Conservation (phyloP, 257 asterid species). For the Capsicum rhomboideum region DNA sequence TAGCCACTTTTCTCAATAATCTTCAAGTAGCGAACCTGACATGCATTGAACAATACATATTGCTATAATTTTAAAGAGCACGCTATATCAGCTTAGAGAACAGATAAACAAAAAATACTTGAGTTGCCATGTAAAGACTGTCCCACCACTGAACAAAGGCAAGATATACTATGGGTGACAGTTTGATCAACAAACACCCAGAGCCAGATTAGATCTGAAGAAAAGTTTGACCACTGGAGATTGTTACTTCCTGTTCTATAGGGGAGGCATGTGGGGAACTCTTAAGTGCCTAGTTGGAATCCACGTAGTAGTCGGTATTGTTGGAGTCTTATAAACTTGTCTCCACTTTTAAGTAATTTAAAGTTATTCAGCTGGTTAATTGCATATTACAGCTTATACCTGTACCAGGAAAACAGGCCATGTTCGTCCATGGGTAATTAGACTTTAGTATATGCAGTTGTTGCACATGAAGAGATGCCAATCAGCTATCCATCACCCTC, state of each 20-base stretch:
- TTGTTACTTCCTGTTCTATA: background rate
- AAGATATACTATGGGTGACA: background rate
- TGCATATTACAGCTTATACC: background rate
- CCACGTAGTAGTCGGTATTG: background rate
- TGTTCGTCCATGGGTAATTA: background rate
- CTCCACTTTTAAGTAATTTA: background rate
- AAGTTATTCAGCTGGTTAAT: background rate
- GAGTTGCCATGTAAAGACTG: background rate
- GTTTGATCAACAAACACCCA: background rate
- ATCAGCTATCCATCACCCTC: background rate
- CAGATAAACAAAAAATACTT: background rate
- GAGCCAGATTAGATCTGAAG: background rate
- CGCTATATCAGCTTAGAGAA: background rate
- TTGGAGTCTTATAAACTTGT: background rate
- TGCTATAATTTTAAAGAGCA: background rate
- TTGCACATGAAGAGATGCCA: background rate
- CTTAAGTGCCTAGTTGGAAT: background rate
- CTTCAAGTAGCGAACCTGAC: conserved; percentile 75
- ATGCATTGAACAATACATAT: background rate
- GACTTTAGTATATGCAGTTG: background rate
- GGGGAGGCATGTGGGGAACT: background rate
- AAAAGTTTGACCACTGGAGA: background rate
- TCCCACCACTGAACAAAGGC: background rate
- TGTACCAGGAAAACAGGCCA: background rate
- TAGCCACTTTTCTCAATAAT: conserved; percentile 89